Evolutionary conservation across 2,329 filamentous ascomycete species (phyloP).

Genomic region (Tympanopsis confertula): DNA sequence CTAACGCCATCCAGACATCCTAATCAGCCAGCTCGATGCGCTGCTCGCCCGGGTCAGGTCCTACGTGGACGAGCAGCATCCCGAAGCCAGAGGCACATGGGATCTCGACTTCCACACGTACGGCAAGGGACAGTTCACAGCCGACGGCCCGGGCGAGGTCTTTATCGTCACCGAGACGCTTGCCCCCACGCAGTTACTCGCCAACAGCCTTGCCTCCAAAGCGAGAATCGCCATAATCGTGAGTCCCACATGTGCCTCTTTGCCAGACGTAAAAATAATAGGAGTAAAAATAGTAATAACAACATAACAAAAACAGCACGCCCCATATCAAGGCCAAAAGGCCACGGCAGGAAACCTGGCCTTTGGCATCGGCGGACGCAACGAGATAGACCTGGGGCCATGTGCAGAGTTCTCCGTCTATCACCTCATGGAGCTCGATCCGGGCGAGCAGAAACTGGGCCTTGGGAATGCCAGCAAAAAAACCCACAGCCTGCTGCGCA

Average conservation of each 20-base stretch:
- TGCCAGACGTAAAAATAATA: too few relatives aligned
- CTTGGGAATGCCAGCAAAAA: not conserved
- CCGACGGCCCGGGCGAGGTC: constrained; percentile 20
- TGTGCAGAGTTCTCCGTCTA: constrained; percentile 33
- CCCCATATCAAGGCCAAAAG: constrained; percentile 34
- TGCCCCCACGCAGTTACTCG: constrained; percentile 29
- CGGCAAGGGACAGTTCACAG: constrained; percentile 20
- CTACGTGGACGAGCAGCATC: constrained; percentile 11
- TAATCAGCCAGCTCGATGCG: constrained; percentile 25
- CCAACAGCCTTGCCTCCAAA: constrained; percentile 26
- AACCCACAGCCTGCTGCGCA: not conserved
- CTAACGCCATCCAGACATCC: constrained; percentile 17
- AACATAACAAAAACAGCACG: constrained; percentile 17
- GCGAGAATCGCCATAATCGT: constrained; percentile 25
- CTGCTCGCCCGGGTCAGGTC: constrained; percentile 18
- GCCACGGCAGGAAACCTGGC: constrained; percentile 39
- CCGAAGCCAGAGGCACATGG: constrained; percentile 11
- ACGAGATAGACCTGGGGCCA: constrained; percentile 22
- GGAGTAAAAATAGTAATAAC: too few relatives aligned
- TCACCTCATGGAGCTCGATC: constrained; percentile 30
- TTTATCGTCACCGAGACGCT: constrained; percentile 34
- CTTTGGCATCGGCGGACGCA: constrained; percentile 24
- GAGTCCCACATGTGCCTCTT: too few relatives aligned
- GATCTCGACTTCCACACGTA: constrained; percentile 31
- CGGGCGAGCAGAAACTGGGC: constrained; percentile 9